Conservation (phyloP, 2,329 filamentous ascomycete genomes). For the Neurospora sp. region DNA sequence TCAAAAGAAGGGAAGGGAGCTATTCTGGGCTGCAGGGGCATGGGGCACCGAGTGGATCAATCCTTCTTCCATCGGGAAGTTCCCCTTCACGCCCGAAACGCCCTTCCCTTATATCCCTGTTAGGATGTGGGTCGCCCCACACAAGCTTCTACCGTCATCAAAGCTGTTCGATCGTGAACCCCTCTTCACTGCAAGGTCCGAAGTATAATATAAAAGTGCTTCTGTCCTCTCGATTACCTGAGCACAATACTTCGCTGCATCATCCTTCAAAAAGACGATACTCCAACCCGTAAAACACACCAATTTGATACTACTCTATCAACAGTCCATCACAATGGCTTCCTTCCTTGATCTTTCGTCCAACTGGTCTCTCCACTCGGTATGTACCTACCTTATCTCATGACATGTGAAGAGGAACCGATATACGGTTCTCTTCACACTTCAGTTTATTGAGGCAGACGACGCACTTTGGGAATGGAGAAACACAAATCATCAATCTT, state of each 20-base stretch:
- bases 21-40: background rate
- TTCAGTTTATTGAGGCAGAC: background rate
- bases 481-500: background rate
- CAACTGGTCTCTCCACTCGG: constrained; percentile 21
- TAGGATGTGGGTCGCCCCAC: background rate
- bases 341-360: constrained; percentile 16
- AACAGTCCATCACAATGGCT: constrained; percentile 10
- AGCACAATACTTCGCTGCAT: background rate
- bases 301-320: background rate
- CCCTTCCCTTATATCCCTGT: background rate
- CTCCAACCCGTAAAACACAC: background rate
- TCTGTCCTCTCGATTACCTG: background rate
- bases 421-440: background rate
- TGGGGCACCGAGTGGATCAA: background rate
- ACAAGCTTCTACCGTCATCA: background rate
- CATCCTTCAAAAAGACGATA: background rate
- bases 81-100: background rate
- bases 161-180: background rate
- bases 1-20: background rate
- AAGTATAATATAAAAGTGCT: background rate
- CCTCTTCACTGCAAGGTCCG: background rate
- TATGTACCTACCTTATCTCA: constrained; percentile 3
- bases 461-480: background rate
- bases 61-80: background rate
- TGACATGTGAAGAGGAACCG: background rate